Percentiles rank a stretch among this genome's conserved stretches.
These are phyloP conservation scores for Kwoniella europaea DNA, from an alignment of 768 basidiomycete species.

Conservation along the genomic window DNA sequence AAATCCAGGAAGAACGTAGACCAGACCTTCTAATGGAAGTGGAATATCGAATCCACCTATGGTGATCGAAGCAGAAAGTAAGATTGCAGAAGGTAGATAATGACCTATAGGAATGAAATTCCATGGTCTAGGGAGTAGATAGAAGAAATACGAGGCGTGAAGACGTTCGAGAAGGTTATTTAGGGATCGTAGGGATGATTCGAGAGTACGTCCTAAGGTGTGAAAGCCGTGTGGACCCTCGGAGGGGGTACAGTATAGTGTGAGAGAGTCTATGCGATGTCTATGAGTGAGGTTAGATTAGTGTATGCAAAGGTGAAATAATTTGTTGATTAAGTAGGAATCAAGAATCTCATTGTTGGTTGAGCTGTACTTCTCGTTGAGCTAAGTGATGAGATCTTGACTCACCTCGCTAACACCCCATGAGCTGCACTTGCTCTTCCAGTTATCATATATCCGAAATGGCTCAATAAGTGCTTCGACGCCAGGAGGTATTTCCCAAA, in stretches of 20 bases:
- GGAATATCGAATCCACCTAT: slow-evolving; percentile 70
- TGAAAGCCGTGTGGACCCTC: slow-evolving; percentile 93
- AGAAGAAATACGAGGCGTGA: slow-evolving; percentile 98
- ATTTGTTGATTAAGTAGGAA: too few species aligned
- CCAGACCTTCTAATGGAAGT: slow-evolving; percentile 66
- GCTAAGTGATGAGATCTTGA: too few species aligned
- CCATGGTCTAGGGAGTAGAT: slow-evolving; percentile 70
- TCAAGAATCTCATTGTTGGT: too few species aligned
- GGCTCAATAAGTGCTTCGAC: slow-evolving; percentile 71
- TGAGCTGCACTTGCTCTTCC: slow-evolving; percentile 87
- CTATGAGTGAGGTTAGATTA: too few species aligned
- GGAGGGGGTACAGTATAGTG: slow-evolving; percentile 84
- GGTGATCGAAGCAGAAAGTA: slow-evolving; percentile 84
- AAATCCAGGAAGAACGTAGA: slow-evolving; percentile 60
- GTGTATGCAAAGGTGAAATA: too few species aligned
- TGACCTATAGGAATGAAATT: slow-evolving; percentile 86
- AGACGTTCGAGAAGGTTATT: slow-evolving; percentile 95
- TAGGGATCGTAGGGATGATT: slow-evolving; percentile 83
- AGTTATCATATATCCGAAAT: slow-evolving; percentile 73
- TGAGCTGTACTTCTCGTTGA: too few species aligned
- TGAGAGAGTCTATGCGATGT: slow-evolving; percentile 93
- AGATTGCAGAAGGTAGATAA: slow-evolving; percentile 84
- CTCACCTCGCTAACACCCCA: slow-evolving; percentile 84
- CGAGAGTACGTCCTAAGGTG: slow-evolving; percentile 83
- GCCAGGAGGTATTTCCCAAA: slow-evolving; percentile 56